These are phyloP conservation scores for Hypoxylon subgilvum DNA, from an alignment of 495 filamentous ascomycete genomes.

Conservation along the genomic window DNA sequence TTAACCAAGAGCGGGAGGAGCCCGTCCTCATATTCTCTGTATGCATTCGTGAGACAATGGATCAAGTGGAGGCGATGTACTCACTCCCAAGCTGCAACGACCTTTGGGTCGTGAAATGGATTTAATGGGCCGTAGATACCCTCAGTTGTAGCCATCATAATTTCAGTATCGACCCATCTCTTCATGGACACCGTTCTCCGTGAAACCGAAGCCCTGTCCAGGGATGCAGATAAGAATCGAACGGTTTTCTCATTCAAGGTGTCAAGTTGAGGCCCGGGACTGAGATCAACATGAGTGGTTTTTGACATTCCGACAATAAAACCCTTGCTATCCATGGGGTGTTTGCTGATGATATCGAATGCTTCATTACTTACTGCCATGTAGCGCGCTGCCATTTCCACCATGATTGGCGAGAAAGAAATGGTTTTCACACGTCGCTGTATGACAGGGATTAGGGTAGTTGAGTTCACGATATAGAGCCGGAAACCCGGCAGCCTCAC, in stretches of 20 bases:
- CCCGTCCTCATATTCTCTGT: slow-evolving; percentile 4
- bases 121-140: slow-evolving; percentile 9
- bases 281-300: background rate
- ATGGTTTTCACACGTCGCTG: slow-evolving; percentile 14
- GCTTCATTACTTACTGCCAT: slow-evolving; percentile 6
- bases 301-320: background rate
- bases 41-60: background rate
- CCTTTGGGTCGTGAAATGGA: slow-evolving; percentile 7
- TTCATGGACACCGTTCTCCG: too few relatives aligned
- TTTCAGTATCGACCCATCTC: background rate
- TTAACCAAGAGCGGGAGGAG: background rate
- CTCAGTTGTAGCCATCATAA: slow-evolving; percentile 14
- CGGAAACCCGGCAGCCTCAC: slow-evolving; percentile 18
- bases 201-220: slow-evolving; percentile 27
- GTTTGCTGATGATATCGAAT: slow-evolving; percentile 1
- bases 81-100: slow-evolving; percentile 12
- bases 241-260: slow-evolving; percentile 27
- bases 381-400: background rate
- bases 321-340: slow-evolving; percentile 9
- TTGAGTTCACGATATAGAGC: slow-evolving; percentile 28
- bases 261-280: slow-evolving; percentile 29
- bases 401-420: slow-evolving; percentile 8
- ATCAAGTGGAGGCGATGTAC: slow-evolving; percentile 6
- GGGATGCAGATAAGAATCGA: slow-evolving; percentile 15
- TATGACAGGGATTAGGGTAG: slow-evolving; percentile 20